phyloP scores from a whole-genome alignment of 148 eudicot genomes.

The Chenopodium berlandieri region DNA sequence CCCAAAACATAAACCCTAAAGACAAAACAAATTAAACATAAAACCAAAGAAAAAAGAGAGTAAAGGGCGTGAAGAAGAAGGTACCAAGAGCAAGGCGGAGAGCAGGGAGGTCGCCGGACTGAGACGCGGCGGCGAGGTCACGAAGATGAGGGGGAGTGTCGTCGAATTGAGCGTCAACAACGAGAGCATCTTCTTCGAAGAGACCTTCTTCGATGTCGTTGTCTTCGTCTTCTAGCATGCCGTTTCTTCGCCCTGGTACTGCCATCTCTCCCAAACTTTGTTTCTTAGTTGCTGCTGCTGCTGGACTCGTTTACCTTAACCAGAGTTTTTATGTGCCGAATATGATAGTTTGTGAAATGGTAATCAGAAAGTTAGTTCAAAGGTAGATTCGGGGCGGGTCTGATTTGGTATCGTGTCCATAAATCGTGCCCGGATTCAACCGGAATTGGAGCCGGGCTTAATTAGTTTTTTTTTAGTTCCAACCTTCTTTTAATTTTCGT shows the following conservation, averaged over 20 bases:
- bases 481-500: no score
- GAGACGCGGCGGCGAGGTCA: constrained; percentile 52
- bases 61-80: not conserved
- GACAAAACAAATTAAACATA: no score
- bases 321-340: no score
- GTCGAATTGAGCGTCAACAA: constrained; percentile 34
- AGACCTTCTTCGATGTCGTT: constrained; percentile 55
- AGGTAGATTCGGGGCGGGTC: no score
- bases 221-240: constrained; percentile 49
- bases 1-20: constrained; percentile 8
- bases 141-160: constrained; percentile 68
- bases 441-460: no score
- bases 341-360: no score
- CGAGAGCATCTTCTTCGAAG: constrained; percentile 40
- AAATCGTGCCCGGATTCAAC: no score
- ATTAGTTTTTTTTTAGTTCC: no score
- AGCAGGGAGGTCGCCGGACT: constrained; percentile 51
- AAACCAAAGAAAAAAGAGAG: not conserved
- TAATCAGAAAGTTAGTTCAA: no score
- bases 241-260: constrained; percentile 58
- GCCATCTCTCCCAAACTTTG: constrained; percentile 39
- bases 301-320: no score
- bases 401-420: no score
- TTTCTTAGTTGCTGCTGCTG: no score
- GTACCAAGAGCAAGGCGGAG: constrained; percentile 74